These are phyloP conservation scores for Trifolium pratense DNA, from an alignment of 306 rosid species.

Conservation along the genomic window DNA sequence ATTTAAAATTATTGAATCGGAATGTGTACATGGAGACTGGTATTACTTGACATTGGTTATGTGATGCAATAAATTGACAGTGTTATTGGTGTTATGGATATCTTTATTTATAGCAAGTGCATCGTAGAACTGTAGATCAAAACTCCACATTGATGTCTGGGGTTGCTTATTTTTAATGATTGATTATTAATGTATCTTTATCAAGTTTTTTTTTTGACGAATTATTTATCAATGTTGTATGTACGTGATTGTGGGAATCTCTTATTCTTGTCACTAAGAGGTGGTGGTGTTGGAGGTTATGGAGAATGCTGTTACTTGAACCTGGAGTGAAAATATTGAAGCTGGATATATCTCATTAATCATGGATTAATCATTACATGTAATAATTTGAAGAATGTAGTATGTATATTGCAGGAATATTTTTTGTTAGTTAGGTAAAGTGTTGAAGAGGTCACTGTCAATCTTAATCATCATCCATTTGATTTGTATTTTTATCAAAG, in stretches of 20 bases:
- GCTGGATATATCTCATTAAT: not conserved
- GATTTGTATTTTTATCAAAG: not conserved
- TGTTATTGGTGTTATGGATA: not conserved
- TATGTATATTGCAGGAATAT: conserved; percentile 4
- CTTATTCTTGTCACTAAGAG: not conserved
- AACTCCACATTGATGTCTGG: conserved; percentile 6
- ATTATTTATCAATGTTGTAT: not conserved
- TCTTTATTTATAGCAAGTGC: not conserved
- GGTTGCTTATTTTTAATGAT: conserved; percentile 10
- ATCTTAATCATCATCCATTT: too few relatives aligned
- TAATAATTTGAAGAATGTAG: conserved; percentile 6
- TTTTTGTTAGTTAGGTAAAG: conserved; percentile 1
- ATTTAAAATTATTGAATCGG: not conserved
- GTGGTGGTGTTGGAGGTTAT: not conserved
- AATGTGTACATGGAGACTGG: conserved; percentile 2
- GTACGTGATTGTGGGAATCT: not conserved
- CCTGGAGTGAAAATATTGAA: not conserved
- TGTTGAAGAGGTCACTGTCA: too few relatives aligned
- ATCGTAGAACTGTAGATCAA: not conserved
- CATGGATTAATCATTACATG: not conserved
- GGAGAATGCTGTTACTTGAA: not conserved
- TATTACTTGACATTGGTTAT: not conserved
- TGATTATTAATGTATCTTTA: conserved; percentile 15
- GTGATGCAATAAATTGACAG: conserved; percentile 2
- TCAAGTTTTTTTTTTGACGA: not conserved